A percentile compares a stretch with the other conserved stretches of the same genome.
Conservation (phyloP, 75 land plant species). For the Ceratopteris richardii region DNA sequence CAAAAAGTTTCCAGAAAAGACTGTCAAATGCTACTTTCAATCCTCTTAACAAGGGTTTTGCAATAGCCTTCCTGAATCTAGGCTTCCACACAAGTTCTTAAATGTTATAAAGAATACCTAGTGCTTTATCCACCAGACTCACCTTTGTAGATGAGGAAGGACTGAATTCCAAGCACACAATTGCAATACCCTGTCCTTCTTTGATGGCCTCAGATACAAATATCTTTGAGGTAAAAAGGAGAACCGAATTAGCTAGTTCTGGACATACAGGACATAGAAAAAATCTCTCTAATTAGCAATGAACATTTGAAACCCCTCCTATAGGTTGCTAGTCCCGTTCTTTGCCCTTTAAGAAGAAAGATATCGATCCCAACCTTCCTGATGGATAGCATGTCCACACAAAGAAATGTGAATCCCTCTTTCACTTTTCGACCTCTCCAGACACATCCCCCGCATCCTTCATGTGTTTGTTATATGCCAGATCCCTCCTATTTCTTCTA, state of each 20-base stretch:
- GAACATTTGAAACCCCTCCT: slow-evolving; percentile 82
- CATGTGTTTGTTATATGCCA: background rate
- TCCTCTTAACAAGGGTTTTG: slow-evolving; percentile 21
- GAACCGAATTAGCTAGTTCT: slow-evolving; percentile 76
- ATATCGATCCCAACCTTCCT: slow-evolving; percentile 82
- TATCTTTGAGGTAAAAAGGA: slow-evolving; percentile 42
- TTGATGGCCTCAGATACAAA: background rate
- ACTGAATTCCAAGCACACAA: background rate
- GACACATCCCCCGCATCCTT: too few species aligned
- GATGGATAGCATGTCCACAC: slow-evolving; percentile 97
- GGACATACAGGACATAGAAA: slow-evolving; percentile 97
- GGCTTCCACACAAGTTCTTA: slow-evolving; percentile 37
- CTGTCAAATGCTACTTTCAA: slow-evolving; percentile 36
- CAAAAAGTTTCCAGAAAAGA: slow-evolving; percentile 34
- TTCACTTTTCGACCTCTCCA: too few species aligned
- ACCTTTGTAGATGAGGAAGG: slow-evolving; percentile 1
- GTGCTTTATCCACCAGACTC: slow-evolving; percentile 36
- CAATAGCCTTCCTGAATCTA: slow-evolving; percentile 31
- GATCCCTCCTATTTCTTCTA: slow-evolving; percentile 10
- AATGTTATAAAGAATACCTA: slow-evolving; percentile 48
- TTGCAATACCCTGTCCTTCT: background rate
- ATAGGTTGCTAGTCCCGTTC: slow-evolving; percentile 54
- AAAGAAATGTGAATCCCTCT: slow-evolving; percentile 78
- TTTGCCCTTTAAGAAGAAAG: slow-evolving; percentile 67
- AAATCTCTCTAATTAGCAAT: slow-evolving; percentile 94